Evolutionary conservation across 352 stramenopile genomes (phyloP).

Genomic region (Globisporangium nagaii): DNA sequence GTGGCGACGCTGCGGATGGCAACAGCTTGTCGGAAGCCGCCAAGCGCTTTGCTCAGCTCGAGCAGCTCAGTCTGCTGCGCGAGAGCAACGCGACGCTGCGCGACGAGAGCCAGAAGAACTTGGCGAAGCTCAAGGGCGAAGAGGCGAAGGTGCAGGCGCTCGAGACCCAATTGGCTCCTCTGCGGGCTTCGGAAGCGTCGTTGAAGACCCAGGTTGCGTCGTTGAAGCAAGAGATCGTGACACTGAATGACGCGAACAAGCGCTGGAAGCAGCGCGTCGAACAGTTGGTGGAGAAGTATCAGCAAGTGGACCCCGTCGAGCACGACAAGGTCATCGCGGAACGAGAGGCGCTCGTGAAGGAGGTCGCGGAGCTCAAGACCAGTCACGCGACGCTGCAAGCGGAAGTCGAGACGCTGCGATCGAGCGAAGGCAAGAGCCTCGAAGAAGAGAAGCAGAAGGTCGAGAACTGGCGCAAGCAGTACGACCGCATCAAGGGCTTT

Average conservation of each 20-base stretch:
- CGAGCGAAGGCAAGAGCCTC: slow-evolving; percentile 36
- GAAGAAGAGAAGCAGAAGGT: slow-evolving; percentile 64
- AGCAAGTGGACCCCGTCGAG: slow-evolving; percentile 70
- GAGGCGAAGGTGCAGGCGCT: slow-evolving; percentile 39
- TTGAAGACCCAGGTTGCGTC: slow-evolving; percentile 50
- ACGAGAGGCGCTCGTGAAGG: slow-evolving; percentile 40
- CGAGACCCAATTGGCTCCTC: slow-evolving; percentile 44
- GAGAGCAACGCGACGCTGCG: slow-evolving; percentile 78
- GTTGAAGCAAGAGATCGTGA: slow-evolving; percentile 57
- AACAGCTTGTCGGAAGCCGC: slow-evolving; percentile 17
- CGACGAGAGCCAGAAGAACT: slow-evolving; percentile 60
- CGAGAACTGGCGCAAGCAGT: slow-evolving; percentile 70
- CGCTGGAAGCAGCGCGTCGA: slow-evolving; percentile 79
- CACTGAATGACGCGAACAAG: slow-evolving; percentile 57
- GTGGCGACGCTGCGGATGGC: not conserved
- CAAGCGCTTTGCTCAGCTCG: slow-evolving; percentile 58
- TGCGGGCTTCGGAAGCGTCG: slow-evolving; percentile 34
- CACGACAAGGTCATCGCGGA: slow-evolving; percentile 65
- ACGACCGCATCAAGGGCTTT: slow-evolving; percentile 76
- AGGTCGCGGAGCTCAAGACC: slow-evolving; percentile 38
- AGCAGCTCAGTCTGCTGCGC: slow-evolving; percentile 69
- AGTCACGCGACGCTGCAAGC: slow-evolving; percentile 30
- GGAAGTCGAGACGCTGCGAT: slow-evolving; percentile 45
- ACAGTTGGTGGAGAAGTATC: slow-evolving; percentile 79
- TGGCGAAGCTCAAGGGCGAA: slow-evolving; percentile 46